phyloP scores from a whole-genome alignment of 148 eudicot genomes.

The Limonium bicolor region DNA sequence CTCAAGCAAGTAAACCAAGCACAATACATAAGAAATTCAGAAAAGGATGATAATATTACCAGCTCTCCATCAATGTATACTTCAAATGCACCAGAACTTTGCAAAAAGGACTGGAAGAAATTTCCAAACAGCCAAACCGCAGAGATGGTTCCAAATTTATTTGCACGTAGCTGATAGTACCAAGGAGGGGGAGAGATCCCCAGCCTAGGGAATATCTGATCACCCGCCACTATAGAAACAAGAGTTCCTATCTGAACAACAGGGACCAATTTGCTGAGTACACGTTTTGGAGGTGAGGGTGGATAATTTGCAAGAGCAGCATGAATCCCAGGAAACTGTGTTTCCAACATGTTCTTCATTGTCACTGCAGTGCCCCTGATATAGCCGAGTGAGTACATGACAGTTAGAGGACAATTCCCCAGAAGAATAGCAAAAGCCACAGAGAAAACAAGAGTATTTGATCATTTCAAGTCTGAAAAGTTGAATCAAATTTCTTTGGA shows the following conservation, averaged over 20 bases:
- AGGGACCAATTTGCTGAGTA: constrained; percentile 67
- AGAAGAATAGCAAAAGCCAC: no score
- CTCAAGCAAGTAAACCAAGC: no score
- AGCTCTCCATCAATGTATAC: constrained; percentile 57
- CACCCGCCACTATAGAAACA: constrained; percentile 67
- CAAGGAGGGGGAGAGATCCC: constrained; percentile 90
- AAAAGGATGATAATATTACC: no score
- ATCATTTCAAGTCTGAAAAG: no score
- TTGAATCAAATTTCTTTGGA: no score
- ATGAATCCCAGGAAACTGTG: constrained; percentile 61
- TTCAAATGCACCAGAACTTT: constrained; percentile 96
- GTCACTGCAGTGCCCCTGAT: constrained; percentile 78
- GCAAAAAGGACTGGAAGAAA: constrained; percentile 59
- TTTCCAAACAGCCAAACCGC: constrained; percentile 91
- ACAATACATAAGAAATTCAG: no score
- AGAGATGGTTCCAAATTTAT: constrained; percentile 92
- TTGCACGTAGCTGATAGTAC: constrained; percentile 70
- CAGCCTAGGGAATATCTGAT: constrained; percentile 85
- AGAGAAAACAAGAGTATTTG: no score
- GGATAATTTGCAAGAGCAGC: constrained; percentile 81
- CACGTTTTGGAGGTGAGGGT: constrained; percentile 81
- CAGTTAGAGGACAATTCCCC: no score
- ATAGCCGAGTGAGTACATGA: no score
- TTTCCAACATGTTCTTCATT: constrained; percentile 93
- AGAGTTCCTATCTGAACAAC: constrained; percentile 68